Conservation (phyloP, 176 grass and related monocot species). For the Oryza rufipogon region DNA sequence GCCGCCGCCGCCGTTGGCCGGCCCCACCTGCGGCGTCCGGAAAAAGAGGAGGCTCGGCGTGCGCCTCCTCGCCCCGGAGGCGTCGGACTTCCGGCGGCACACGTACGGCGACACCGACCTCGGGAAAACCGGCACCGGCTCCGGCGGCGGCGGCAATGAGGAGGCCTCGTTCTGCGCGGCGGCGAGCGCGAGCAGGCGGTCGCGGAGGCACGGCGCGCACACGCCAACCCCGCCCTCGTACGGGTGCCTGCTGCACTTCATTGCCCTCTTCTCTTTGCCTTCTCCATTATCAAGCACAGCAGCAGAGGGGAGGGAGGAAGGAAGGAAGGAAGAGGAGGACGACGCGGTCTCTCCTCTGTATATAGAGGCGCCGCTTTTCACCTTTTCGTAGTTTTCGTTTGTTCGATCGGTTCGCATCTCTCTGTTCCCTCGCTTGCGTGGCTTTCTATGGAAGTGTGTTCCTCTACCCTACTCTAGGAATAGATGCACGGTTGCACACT, state of each 20-base stretch:
- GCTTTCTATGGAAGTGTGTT: background rate
- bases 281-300: background rate
- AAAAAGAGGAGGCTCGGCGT: slow-evolving; percentile 62
- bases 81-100: slow-evolving; percentile 47
- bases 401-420: background rate
- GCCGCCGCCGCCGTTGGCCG: slow-evolving; percentile 31
- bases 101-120: slow-evolving; percentile 64
- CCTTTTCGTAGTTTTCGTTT: background rate
- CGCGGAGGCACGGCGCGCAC: slow-evolving; percentile 88
- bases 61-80: slow-evolving; percentile 19
- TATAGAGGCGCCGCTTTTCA: background rate
- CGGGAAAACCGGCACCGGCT: slow-evolving; percentile 31
- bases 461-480: background rate
- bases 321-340: background rate
- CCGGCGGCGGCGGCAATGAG: slow-evolving; percentile 18
- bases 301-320: background rate
- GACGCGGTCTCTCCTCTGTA: background rate
- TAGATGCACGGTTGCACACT: background rate
- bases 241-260: slow-evolving; percentile 86
- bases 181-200: slow-evolving; percentile 72
- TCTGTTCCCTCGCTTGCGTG: background rate
- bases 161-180: slow-evolving; percentile 70
- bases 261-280: slow-evolving; percentile 9
- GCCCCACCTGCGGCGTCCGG: slow-evolving; percentile 70
- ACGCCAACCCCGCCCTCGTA: slow-evolving; percentile 70